A percentile compares a stretch with the other conserved stretches of the same genome.
phyloP scores from a whole-genome alignment of 345 rosid genomes.

The Populus deltoides region DNA sequence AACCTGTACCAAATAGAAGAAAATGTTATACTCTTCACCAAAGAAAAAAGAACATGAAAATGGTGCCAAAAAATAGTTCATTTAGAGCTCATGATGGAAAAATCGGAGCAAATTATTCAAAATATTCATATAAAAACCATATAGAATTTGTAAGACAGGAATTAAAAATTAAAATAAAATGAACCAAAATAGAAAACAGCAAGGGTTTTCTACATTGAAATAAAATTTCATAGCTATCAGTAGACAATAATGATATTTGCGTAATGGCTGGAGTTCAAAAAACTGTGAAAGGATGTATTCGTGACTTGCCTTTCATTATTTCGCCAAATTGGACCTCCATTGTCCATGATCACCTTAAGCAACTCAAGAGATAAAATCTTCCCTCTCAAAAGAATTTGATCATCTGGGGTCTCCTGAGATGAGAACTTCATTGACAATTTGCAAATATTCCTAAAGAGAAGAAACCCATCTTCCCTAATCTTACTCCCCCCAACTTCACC shows the following conservation, averaged over 20 bases:
- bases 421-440: slow-evolving; percentile 95
- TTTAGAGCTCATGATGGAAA: not conserved
- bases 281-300: not conserved
- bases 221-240: not conserved
- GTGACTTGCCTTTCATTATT: slow-evolving; percentile 65
- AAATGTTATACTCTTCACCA: slow-evolving; percentile 4
- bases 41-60: not conserved
- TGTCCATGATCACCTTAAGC: slow-evolving; percentile 71
- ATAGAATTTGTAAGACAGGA: not conserved
- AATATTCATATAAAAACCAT: not conserved
- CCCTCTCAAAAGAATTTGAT: slow-evolving; percentile 88
- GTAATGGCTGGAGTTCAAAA: not conserved
- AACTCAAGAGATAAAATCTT: slow-evolving; percentile 78
- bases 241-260: not conserved
- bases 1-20: slow-evolving; percentile 53
- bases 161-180: not conserved
- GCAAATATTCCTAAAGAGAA: slow-evolving; percentile 78
- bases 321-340: slow-evolving; percentile 75
- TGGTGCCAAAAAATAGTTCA: not conserved
- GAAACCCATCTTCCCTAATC: slow-evolving; percentile 85
- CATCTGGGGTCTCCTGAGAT: slow-evolving; percentile 83
- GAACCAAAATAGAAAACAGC: not conserved
- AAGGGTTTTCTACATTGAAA: not conserved
- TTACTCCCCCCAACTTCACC: slow-evolving; percentile 36
- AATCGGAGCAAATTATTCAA: not conserved